A percentile compares a stretch with the other conserved stretches of the same genome.
These are phyloP conservation scores for Ogataea methanolica DNA, from an alignment of 805 yeast genomes.

Conservation along the genomic window DNA sequence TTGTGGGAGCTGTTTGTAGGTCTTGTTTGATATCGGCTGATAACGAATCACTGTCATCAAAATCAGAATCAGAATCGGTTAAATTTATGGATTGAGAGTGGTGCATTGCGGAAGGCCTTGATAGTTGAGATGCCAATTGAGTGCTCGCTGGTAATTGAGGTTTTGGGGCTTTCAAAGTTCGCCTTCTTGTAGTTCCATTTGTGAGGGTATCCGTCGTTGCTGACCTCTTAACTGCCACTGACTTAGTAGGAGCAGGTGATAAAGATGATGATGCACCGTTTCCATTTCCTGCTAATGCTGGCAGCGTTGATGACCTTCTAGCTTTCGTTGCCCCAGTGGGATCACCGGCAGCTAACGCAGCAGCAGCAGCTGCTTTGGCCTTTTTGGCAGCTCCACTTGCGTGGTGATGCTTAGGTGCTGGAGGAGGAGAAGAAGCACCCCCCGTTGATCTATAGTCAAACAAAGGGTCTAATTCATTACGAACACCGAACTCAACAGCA, in stretches of 20 bases:
- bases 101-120: neutral
- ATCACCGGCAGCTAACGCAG: slow-evolving; percentile 10
- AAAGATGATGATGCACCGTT: slow-evolving; percentile 1
- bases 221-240: slow-evolving; percentile 1
- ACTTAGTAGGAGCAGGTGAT: slow-evolving; percentile 3
- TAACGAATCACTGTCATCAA: slow-evolving; percentile 14
- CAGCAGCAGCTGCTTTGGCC: slow-evolving; percentile 17
- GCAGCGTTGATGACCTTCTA: slow-evolving; percentile 7
- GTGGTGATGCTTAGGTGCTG: slow-evolving; percentile 64
- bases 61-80: slow-evolving; percentile 12
- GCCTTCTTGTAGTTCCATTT: slow-evolving; percentile 3
- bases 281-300: slow-evolving; percentile 7
- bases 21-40: slow-evolving; percentile 11
- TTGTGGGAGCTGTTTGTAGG: neutral
- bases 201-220: neutral
- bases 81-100: neutral
- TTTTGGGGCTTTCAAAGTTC: slow-evolving; percentile 15
- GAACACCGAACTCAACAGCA: slow-evolving; percentile 62
- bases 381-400: slow-evolving; percentile 38
- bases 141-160: neutral
- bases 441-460: slow-evolving; percentile 54
- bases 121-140: neutral
- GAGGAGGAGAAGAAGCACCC: slow-evolving; percentile 51
- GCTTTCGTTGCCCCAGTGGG: slow-evolving; percentile 7
- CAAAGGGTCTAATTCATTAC: slow-evolving; percentile 56